Percentiles rank a stretch among this genome's conserved stretches.
phyloP scores from a whole-genome alignment of 495 filamentous ascomycete genomes.

The Tetracladium setigerum region DNA sequence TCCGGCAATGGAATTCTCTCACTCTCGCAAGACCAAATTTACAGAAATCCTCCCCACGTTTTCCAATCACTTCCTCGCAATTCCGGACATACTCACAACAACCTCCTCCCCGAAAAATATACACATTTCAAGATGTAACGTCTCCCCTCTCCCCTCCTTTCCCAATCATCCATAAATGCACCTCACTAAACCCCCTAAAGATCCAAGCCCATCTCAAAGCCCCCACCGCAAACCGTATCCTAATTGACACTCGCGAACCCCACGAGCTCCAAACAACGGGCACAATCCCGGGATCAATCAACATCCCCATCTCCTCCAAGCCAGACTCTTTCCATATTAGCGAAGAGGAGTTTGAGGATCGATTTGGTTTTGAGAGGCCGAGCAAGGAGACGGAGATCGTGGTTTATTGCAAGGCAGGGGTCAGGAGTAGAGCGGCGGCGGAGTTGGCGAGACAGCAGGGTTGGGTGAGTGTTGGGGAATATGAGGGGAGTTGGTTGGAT shows the following conservation, averaged over 20 bases:
- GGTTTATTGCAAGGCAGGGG: slow-evolving; percentile 90
- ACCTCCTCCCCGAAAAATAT: slow-evolving; percentile 30
- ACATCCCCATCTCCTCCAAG: slow-evolving; percentile 68
- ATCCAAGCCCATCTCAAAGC: slow-evolving; percentile 20
- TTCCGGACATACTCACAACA: slow-evolving; percentile 15
- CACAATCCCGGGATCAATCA: slow-evolving; percentile 69
- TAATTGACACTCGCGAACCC: slow-evolving; percentile 75
- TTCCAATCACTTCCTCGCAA: not conserved
- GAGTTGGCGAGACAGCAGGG: slow-evolving; percentile 69
- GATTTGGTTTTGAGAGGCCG: slow-evolving; percentile 62
- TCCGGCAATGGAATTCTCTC: no score
- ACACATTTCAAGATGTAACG: slow-evolving; percentile 39
- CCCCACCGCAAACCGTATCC: slow-evolving; percentile 24
- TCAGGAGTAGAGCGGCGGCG: slow-evolving; percentile 74
- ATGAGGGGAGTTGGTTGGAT: slow-evolving; percentile 83
- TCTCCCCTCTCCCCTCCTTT: not conserved
- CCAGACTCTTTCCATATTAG: slow-evolving; percentile 72
- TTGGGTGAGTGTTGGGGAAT: slow-evolving; percentile 69
- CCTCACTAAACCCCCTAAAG: slow-evolving; percentile 6
- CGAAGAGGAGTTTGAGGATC: slow-evolving; percentile 68
- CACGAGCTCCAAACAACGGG: slow-evolving; percentile 60
- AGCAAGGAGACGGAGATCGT: slow-evolving; percentile 50
- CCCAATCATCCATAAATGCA: no score
- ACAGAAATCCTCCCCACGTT: no score
- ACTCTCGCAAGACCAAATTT: no score